Evolutionary conservation across 83 land plant species (phyloP), one percentile per base, ranked within the genome.

Genomic region (Diphasiastrum complanatum): DNA sequence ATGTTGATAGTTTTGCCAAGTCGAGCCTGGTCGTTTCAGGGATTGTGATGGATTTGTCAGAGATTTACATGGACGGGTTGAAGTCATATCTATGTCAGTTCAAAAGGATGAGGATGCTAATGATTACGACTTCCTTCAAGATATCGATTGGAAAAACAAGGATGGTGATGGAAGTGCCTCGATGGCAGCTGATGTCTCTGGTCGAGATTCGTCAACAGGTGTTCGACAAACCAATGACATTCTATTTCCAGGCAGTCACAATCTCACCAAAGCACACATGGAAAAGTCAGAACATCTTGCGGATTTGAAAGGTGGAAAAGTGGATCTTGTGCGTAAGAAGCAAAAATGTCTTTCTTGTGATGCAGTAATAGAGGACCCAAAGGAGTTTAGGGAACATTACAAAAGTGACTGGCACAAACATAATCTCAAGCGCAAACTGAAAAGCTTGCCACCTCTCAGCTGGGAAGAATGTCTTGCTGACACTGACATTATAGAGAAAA

Each of bases 321-420:
- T 28, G 34, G 66, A 57, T 20, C 70, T 35, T 52, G 71, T 70
- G 38, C 72, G 38, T 20, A 91, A 83, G 69, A 81, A 82, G 36
- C 75, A 72, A 60, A 78, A 67, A 47, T 93, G 99, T 64, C 77
- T 68, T 55, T 89, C 99, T 23, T 93, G 99, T 64, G 64, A 85
- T 75, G 96, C 86, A 11, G 57, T 51, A 60, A 81, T 93, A 23
- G 98, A 95, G 6, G 96, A 89, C 77, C 73, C 86, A 31, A 81
- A 76, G 64, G 67, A 79, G 46, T 89, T 83, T 45, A 66, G 99
- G 30, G 99, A 93, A 37, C 99, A 93, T 63, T 93, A 83, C 51
- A 93, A 89, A 70, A 83, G 83, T 59, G 96, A 93, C 12, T 93
- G 99, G 96, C 99, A 93, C 69, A 88, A 83, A 71, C 99, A 93